A percentile compares a stretch with the other conserved stretches of the same genome.
phyloP scores from a whole-genome alignment of 257 asterid genomes.

The Penstemon davidsonii region DNA sequence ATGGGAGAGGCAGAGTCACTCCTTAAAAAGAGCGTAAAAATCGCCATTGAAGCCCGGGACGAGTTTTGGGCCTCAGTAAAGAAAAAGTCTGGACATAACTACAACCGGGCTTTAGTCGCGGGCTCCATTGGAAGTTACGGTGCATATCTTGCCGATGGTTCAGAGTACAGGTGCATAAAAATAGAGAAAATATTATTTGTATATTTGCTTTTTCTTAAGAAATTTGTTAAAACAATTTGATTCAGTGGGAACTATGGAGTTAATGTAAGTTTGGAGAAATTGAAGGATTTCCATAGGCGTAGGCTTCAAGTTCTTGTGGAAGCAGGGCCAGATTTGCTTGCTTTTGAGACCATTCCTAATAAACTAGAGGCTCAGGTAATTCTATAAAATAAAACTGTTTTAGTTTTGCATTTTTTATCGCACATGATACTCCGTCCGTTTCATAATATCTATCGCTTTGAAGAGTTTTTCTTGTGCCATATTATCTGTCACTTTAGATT shows the following conservation, averaged over 20 bases:
- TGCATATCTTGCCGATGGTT: constrained; percentile 90
- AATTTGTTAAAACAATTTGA: too few relatives aligned
- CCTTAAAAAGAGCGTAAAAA: constrained; percentile 52
- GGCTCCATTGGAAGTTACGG: constrained; percentile 93
- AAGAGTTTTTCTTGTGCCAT: too few relatives aligned
- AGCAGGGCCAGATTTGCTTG: constrained; percentile 77
- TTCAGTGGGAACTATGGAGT: constrained; percentile 72
- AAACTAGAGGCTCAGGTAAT: constrained; percentile 82
- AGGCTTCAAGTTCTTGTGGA: constrained; percentile 75
- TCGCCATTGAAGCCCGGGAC: constrained; percentile 75
- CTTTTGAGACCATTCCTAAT: constrained; percentile 90
- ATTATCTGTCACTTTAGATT: too few relatives aligned
- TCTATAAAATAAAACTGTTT: too few relatives aligned
- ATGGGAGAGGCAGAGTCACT: constrained; percentile 66
- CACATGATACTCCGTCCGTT: too few relatives aligned
- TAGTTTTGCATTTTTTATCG: too few relatives aligned
- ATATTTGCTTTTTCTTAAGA: neutral
- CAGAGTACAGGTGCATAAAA: constrained; percentile 66
- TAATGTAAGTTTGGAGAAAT: constrained; percentile 42
- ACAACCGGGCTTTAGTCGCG: constrained; percentile 70
- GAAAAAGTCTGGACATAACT: constrained; percentile 35
- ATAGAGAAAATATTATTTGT: neutral
- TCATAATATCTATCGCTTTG: too few relatives aligned
- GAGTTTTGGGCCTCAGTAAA: constrained; percentile 52
- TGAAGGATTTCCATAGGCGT: constrained; percentile 76